Evolutionary conservation across 164 flowering plant genomes (phyloP), one percentile per base, ranked within the genome.

Genomic region (Dillenia suffruticosa): DNA sequence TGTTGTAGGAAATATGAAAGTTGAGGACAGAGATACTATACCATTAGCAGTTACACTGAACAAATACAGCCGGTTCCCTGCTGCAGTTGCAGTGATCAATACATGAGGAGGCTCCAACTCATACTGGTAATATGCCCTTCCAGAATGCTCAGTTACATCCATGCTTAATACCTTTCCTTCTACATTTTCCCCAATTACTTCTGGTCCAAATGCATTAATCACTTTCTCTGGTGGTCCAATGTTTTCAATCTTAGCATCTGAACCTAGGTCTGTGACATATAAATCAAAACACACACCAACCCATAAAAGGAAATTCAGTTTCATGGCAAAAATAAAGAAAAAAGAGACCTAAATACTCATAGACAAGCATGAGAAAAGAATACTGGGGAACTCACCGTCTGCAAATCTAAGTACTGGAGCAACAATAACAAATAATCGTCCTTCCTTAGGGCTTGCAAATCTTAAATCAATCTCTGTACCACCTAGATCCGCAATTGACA

Each of bases 381-480:
- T 12, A 26, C 7, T 0, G 12, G 14, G 45, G 43, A 66, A 76
- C 81, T 71, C 51, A 90, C 90, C 63, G 56, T 86, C 94, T 48
- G 98, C 77, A 67, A 93, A 93, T 80, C 98, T 76, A 45, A 77
- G 92, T 69, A 90, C 96, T 54, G 97, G 97, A 59, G 98, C 97
- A 59, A 93, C 98, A 69, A 93, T 74, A 57, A 90, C 98, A 70
- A 57, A 87, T 12, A 87, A 60, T 12, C 86, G 84, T 13, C 98
- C 98, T 79, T 86, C 81, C 67, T 89, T 81, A 16, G 94, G 19
- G 72, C 68, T 93, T 14, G 81, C 87, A 67, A 93, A 93, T 76
- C 97, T 84, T 76, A 93, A 68, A 75, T 93, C 98, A 57, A 93
- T 93, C 78, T 93, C 97, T 22, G 98, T 90, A 19, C 98, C 97